These are phyloP conservation scores for Oenanthe sinensis DNA, from an alignment of 129 eudicot species.

Conservation along the genomic window DNA sequence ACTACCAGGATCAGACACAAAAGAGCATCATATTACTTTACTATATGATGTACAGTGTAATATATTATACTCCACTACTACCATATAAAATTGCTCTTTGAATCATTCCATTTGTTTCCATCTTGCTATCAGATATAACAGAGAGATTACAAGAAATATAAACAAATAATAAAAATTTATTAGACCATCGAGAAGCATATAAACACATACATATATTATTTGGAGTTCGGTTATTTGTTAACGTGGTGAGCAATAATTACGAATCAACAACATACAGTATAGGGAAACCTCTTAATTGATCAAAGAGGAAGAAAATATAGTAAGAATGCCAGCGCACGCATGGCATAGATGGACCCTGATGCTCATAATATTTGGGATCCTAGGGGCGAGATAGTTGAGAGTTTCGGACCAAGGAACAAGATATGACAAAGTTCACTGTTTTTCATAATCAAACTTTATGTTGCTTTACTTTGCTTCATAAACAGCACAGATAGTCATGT, in stretches of 20 bases:
- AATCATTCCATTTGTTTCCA: slow-evolving; percentile 1
- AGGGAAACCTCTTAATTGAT: not conserved
- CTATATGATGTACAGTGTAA: not conserved
- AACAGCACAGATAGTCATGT: slow-evolving; percentile 3
- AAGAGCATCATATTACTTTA: slow-evolving; percentile 1
- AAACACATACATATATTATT: not conserved
- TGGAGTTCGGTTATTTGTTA: not conserved
- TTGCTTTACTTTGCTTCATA: slow-evolving; percentile 7
- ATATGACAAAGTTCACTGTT: slow-evolving; percentile 7
- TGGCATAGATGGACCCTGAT: slow-evolving; percentile 8
- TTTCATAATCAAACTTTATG: not conserved
- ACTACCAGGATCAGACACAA: slow-evolving; percentile 10
- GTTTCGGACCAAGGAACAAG: slow-evolving; percentile 9
- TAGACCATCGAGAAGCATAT: not conserved
- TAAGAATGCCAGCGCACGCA: slow-evolving; percentile 1
- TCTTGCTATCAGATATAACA: not conserved
- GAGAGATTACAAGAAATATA: not conserved
- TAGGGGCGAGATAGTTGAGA: not conserved
- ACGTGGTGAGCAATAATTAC: not conserved
- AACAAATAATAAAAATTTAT: not conserved
- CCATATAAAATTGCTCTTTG: not conserved
- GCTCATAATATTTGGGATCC: slow-evolving; percentile 1
- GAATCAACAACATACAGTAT: not conserved
- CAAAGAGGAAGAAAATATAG: not conserved
- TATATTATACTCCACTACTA: not conserved